These are phyloP conservation scores for Fusarium robinianum DNA, from an alignment of 2,329 filamentous ascomycete species.

Conservation along the genomic window DNA sequence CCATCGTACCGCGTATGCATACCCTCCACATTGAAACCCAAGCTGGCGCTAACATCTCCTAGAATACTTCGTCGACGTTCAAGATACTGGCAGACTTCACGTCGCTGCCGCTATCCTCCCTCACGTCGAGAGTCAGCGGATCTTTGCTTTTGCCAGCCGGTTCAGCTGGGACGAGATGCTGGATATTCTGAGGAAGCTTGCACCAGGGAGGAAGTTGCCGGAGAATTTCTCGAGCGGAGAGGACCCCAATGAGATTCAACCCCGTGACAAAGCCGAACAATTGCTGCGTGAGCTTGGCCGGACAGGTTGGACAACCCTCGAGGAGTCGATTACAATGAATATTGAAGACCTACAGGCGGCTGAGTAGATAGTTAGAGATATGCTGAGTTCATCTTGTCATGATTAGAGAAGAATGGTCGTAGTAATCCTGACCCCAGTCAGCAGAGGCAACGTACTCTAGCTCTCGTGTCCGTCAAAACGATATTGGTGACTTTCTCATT, in stretches of 20 bases:
- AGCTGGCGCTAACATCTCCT: neutral
- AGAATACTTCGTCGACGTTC: conserved; percentile 52
- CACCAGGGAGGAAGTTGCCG: conserved; percentile 18
- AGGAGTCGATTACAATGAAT: no score
- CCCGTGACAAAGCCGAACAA: neutral
- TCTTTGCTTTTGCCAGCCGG: conserved; percentile 56
- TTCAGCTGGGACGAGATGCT: conserved; percentile 51
- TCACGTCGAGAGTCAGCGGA: conserved; percentile 50
- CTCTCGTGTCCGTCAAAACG: no score
- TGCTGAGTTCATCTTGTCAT: no score
- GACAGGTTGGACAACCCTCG: conserved; percentile 1
- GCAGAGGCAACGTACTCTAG: no score
- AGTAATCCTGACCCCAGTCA: no score
- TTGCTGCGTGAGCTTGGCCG: conserved; percentile 5
- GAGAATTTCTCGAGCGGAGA: conserved; percentile 22
- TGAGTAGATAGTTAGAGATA: no score
- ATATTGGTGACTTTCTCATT: no score
- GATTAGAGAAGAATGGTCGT: no score
- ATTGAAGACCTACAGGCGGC: no score
- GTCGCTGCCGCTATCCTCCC: conserved; percentile 53
- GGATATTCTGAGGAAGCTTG: conserved; percentile 25
- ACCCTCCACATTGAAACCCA: no score
- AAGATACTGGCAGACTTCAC: conserved; percentile 55
- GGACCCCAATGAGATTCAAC: conserved; percentile 3
- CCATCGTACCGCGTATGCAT: conserved; percentile 1